phyloP scores from a whole-genome alignment of 148 eudicot genomes.

The Silene latifolia region DNA sequence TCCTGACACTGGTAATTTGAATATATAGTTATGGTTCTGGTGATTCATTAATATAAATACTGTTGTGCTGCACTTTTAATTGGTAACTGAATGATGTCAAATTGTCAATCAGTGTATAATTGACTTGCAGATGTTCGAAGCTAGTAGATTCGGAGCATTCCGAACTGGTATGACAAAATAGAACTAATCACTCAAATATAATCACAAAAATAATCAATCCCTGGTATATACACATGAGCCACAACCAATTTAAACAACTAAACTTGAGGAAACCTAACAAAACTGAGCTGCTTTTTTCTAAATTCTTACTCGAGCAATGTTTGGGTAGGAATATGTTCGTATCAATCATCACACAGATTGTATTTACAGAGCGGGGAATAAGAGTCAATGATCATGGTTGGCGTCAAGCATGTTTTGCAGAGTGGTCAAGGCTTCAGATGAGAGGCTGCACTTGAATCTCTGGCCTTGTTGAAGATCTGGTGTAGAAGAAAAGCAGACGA shows the following conservation, averaged over 20 bases:
- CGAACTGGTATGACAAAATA: background rate
- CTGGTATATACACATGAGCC: slow-evolving; percentile 20
- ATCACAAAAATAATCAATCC: background rate
- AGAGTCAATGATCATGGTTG: slow-evolving; percentile 28
- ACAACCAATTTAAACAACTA: background rate
- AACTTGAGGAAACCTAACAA: slow-evolving; percentile 24
- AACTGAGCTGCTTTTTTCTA: slow-evolving; percentile 45
- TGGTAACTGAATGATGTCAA: background rate
- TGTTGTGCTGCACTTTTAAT: background rate
- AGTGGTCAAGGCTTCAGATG: slow-evolving; percentile 59
- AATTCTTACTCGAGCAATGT: background rate
- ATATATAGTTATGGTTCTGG: too few relatives aligned
- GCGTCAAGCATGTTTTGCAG: slow-evolving; percentile 50
- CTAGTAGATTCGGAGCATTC: background rate
- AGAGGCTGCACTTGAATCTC: slow-evolving; percentile 48
- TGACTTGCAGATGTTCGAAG: too few relatives aligned
- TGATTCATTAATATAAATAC: too few relatives aligned
- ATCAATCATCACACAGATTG: slow-evolving; percentile 5
- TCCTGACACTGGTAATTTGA: background rate
- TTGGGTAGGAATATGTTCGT: slow-evolving; percentile 1
- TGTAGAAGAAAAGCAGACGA: slow-evolving; percentile 52
- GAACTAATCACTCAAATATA: background rate
- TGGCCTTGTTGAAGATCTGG: slow-evolving; percentile 33
- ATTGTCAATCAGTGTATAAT: too few relatives aligned
- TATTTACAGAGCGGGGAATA: slow-evolving; percentile 12